A percentile compares a stretch with the other conserved stretches of the same genome.
These are phyloP conservation scores for Acidomyces sp. DNA, from an alignment of 495 filamentous ascomycete species.

Conservation along the genomic window DNA sequence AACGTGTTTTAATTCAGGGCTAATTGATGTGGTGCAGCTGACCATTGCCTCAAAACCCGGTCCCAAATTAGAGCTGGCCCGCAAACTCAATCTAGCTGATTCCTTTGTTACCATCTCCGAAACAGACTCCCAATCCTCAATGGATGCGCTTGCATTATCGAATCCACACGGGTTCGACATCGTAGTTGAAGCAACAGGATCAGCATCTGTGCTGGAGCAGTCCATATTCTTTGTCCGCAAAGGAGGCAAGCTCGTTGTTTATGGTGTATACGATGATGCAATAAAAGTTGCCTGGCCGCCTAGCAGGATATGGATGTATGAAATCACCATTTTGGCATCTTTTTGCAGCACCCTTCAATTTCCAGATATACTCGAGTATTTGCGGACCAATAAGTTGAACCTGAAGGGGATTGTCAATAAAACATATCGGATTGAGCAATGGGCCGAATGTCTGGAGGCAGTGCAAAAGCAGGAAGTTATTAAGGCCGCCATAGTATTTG, in stretches of 20 bases:
- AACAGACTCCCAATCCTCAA: not conserved
- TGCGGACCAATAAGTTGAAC: constrained; percentile 8
- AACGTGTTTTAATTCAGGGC: not conserved
- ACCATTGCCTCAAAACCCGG: constrained; percentile 54
- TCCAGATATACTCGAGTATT: constrained; percentile 7
- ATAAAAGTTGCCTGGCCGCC: constrained; percentile 16
- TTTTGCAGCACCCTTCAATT: constrained; percentile 34
- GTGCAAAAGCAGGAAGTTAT: constrained; percentile 51
- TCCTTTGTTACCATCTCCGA: constrained; percentile 7
- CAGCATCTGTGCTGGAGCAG: constrained; percentile 53
- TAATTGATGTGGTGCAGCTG: constrained; percentile 32
- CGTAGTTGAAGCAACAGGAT: constrained; percentile 50
- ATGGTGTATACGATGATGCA: constrained; percentile 50
- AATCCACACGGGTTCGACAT: constrained; percentile 65
- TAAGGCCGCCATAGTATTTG: constrained; percentile 58
- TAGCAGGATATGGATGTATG: constrained; percentile 50
- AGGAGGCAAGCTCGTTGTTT: constrained; percentile 57
- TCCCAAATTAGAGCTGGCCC: constrained; percentile 57
- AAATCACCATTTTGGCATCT: constrained; percentile 62
- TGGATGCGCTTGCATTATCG: not conserved
- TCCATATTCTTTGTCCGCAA: constrained; percentile 55
- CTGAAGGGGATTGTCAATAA: constrained; percentile 9
- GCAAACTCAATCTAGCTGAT: constrained; percentile 52
- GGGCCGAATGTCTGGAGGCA: constrained; percentile 8
- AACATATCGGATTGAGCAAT: constrained; percentile 9